These are phyloP conservation scores for Xylaria sp. DNA, from an alignment of 2,329 filamentous ascomycete genomes.

Conservation along the genomic window DNA sequence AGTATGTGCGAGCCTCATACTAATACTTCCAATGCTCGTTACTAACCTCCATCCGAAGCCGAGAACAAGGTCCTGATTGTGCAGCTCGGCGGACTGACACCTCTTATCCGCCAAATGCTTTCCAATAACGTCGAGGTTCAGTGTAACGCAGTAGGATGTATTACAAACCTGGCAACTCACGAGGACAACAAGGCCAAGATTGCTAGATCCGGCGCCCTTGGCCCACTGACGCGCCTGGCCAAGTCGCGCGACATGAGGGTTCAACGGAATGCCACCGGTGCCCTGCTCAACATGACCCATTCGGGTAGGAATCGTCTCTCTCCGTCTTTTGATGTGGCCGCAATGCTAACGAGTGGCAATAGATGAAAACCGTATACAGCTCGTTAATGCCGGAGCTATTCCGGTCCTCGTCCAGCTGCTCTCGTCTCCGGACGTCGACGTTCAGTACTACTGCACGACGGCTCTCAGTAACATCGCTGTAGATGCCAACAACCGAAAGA, in stretches of 20 bases:
- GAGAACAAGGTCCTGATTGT: conserved; percentile 99
- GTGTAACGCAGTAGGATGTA: conserved; percentile 98
- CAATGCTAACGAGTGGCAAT: conserved; percentile 17
- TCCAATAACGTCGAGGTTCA: conserved; percentile 97
- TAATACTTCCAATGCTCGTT: background rate
- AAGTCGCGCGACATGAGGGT: conserved; percentile 99
- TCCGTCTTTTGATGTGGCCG: background rate
- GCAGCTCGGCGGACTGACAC: conserved; percentile 79
- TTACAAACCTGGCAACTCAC: conserved; percentile 95
- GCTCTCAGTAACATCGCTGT: conserved; percentile 98
- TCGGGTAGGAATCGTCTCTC: conserved; percentile 61
- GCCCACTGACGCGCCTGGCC: conserved; percentile 82
- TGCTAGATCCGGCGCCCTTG: conserved; percentile 86
- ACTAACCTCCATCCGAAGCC: conserved; percentile 47
- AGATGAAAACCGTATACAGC: conserved; percentile 97
- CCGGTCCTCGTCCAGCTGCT: conserved; percentile 93
- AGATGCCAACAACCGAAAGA: conserved; percentile 82
- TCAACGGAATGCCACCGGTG: conserved; percentile 93
- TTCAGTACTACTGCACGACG: conserved; percentile 99
- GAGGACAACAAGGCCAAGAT: conserved; percentile 99
- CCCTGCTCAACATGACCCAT: conserved; percentile 97
- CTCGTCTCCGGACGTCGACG: conserved; percentile 88
- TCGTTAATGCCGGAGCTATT: conserved; percentile 96
- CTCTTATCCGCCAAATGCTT: conserved; percentile 96
- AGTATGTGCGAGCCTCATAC: conserved; percentile 53